Evolutionary conservation across 192 early-diverging fungal genomes (phyloP).

Genomic region (Podila epigama): DNA sequence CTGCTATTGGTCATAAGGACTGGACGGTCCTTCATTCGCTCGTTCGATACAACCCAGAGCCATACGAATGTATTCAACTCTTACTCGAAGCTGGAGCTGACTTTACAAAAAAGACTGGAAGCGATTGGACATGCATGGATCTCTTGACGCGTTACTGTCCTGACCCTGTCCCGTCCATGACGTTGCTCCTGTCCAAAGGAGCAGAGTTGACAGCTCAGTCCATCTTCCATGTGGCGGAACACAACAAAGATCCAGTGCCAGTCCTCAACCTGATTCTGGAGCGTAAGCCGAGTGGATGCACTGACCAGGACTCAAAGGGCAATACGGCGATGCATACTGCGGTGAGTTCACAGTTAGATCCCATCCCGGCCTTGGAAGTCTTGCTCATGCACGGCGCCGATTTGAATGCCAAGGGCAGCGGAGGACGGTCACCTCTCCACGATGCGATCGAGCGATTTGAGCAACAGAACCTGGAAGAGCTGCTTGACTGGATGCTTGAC

Average conservation of each 20-base stretch:
- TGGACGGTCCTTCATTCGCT: constrained; percentile 46
- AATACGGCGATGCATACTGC: constrained; percentile 44
- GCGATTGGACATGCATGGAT: constrained; percentile 50
- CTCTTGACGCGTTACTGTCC: constrained; percentile 41
- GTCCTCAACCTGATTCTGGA: constrained; percentile 32
- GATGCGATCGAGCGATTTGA: constrained; percentile 47
- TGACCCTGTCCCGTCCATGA: constrained; percentile 45
- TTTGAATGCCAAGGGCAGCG: constrained; percentile 40
- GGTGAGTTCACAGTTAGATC: constrained; percentile 32
- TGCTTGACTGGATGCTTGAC: constrained; percentile 51
- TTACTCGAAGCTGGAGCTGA: constrained; percentile 40
- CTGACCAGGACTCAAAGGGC: constrained; percentile 24
- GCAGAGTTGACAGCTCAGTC: constrained; percentile 34
- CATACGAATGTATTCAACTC: constrained; percentile 37
- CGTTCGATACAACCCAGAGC: constrained; percentile 40
- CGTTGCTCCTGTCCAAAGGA: constrained; percentile 37
- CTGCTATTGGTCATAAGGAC: constrained; percentile 46
- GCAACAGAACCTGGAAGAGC: constrained; percentile 50
- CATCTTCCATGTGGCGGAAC: constrained; percentile 46
- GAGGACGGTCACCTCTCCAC: constrained; percentile 37
- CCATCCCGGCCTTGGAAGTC: constrained; percentile 25
- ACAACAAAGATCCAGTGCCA: constrained; percentile 35
- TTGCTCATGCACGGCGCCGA: constrained; percentile 41
- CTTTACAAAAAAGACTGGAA: constrained; percentile 44
- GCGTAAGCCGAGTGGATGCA: constrained; percentile 25